Evolutionary conservation across 2,329 filamentous ascomycete species (phyloP).

Genomic region (Aspergillus sp.): DNA sequence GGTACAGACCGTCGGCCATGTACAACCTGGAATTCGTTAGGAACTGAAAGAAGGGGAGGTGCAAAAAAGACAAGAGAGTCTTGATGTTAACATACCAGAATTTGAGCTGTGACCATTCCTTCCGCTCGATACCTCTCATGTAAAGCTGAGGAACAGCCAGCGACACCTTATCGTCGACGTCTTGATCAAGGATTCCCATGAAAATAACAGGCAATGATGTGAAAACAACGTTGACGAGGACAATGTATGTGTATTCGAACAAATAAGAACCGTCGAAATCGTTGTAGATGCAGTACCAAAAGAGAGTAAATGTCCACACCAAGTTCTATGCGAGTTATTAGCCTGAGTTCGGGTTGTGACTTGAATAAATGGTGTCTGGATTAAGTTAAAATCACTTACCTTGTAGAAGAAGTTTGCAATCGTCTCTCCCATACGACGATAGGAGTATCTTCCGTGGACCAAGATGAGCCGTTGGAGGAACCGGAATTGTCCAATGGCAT

Average conservation of each 20-base stretch:
- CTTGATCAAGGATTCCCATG: slow-evolving; percentile 95
- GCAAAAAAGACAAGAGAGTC: slow-evolving; percentile 31
- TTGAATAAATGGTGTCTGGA: not conserved
- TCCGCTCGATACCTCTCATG: slow-evolving; percentile 87
- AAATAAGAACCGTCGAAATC: slow-evolving; percentile 96
- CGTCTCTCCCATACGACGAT: slow-evolving; percentile 84
- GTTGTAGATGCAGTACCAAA: slow-evolving; percentile 96
- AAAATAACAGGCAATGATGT: slow-evolving; percentile 95
- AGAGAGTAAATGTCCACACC: slow-evolving; percentile 93
- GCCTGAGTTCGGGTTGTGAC: not conserved
- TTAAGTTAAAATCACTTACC: slow-evolving; percentile 40
- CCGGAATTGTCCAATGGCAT: slow-evolving; percentile 90
- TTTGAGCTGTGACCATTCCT: slow-evolving; percentile 94
- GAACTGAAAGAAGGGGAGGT: slow-evolving; percentile 24
- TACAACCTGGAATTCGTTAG: slow-evolving; percentile 63
- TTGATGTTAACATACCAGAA: slow-evolving; percentile 69
- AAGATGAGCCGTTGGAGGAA: slow-evolving; percentile 82
- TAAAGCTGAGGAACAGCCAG: slow-evolving; percentile 94
- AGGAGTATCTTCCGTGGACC: slow-evolving; percentile 95
- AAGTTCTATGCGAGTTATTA: slow-evolving; percentile 64
- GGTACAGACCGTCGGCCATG: slow-evolving; percentile 92
- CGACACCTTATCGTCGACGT: slow-evolving; percentile 91
- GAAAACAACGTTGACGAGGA: slow-evolving; percentile 95
- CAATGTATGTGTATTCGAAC: slow-evolving; percentile 96
- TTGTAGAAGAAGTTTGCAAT: slow-evolving; percentile 99